phyloP scores from a whole-genome alignment of 2,329 filamentous ascomycete species.

The Plenodomus tracheiphilus region DNA sequence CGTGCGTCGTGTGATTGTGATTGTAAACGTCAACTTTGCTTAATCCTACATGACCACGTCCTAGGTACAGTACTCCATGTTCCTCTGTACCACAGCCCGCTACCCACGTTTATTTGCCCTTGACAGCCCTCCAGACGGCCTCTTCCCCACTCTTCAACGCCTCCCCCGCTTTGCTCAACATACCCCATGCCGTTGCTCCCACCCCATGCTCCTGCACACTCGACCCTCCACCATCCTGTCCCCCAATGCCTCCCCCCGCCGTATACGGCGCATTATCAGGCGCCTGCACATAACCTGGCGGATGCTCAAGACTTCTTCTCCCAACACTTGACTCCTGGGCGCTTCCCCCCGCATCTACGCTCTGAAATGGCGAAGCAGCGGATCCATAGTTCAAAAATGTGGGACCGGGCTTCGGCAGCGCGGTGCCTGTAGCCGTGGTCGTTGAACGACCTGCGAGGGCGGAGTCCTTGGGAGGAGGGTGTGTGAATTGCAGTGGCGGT shows the following conservation, averaged over 20 bases:
- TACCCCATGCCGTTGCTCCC: conserved; percentile 39
- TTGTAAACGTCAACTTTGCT: too few species aligned
- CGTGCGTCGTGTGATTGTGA: background rate
- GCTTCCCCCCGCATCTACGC: conserved; percentile 22
- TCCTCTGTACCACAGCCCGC: too few species aligned
- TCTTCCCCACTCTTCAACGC: conserved; percentile 42
- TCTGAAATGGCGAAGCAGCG: conserved; percentile 32
- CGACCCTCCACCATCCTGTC: conserved; percentile 23
- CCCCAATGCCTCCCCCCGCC: conserved; percentile 45
- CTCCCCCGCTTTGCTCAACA: conserved; percentile 41
- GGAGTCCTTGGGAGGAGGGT: conserved; percentile 44
- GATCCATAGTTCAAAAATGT: conserved; percentile 46
- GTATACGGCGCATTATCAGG: conserved; percentile 44
- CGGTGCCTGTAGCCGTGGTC: conserved; percentile 33
- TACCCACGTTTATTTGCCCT: conserved; percentile 34
- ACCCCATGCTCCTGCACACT: conserved; percentile 23
- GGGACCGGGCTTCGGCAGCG: conserved; percentile 34
- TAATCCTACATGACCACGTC: too few species aligned
- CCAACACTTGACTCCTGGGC: conserved; percentile 11
- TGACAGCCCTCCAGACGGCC: conserved; percentile 40
- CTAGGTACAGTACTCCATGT: too few species aligned
- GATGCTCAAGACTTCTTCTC: conserved; percentile 43
- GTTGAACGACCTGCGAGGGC: conserved; percentile 47
- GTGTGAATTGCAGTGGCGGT: conserved; percentile 45
- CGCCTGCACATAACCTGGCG: conserved; percentile 55